These are phyloP conservation scores for Penicillium paradoxum DNA, from an alignment of 495 filamentous ascomycete species.

Conservation along the genomic window DNA sequence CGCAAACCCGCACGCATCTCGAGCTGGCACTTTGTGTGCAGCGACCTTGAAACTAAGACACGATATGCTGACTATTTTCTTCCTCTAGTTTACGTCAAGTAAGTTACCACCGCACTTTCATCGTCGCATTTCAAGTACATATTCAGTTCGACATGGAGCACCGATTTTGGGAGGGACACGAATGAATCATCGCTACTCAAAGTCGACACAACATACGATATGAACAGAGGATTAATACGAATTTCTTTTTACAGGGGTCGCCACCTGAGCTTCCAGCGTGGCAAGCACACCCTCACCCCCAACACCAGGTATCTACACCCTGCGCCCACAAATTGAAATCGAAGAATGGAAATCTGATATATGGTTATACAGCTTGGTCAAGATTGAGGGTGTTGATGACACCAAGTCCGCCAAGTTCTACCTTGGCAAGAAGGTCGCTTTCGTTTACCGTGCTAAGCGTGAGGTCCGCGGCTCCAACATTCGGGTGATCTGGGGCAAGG, in stretches of 20 bases:
- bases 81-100: constrained; percentile 85
- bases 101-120: constrained; percentile 43
- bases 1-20: constrained; percentile 20
- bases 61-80: constrained; percentile 32
- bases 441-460: constrained; percentile 89
- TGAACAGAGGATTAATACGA: constrained; percentile 34
- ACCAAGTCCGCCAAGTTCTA: constrained; percentile 82
- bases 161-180: constrained; percentile 8
- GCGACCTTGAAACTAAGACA: constrained; percentile 9
- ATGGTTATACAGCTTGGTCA: constrained; percentile 59
- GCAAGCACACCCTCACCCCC: constrained; percentile 77
- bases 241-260: constrained; percentile 60
- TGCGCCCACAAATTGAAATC: constrained; percentile 10
- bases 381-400: constrained; percentile 95
- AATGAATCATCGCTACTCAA: not conserved
- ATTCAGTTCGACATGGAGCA: constrained; percentile 12
- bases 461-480: constrained; percentile 96
- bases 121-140: constrained; percentile 21
- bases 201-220: constrained; percentile 1
- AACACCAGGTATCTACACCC: constrained; percentile 54
- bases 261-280: constrained; percentile 91
- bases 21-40: constrained; percentile 5
- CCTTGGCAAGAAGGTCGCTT: constrained; percentile 93
- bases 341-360: constrained; percentile 29
- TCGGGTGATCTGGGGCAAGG: constrained; percentile 98